Base-by-base conservation (phyloP, 1,284 basidiomycete genomes). In the Apiotrichum mycotoxinovorans region DNA sequence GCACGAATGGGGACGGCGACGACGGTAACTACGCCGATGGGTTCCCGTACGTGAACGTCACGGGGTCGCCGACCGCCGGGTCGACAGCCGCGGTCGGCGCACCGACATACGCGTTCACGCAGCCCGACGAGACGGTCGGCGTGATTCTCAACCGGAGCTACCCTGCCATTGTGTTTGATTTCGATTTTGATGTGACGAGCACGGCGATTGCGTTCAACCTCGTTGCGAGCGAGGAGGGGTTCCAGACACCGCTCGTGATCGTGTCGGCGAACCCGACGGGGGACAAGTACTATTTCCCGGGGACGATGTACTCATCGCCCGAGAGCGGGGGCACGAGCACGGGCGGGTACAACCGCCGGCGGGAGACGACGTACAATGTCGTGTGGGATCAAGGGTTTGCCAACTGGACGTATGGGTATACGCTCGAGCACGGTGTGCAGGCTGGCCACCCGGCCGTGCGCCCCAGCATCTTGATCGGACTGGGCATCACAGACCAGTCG, bases 361-460 rank as follows among this genome's bases (percentile, higher is more conserved):
- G 43, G 54, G 78, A 81, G 54, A 80, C 80, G 4, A 81, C 77
- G 48, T 84, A 88, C 74, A 79, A 86, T 22, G 51, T 67, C 0
- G 53, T 83, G 18, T 70, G 66, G 65, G 65, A 76, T 18, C 69
- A 80, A 55, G 88, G 88, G 0, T 76, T 80, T 43, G 87, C 83
- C 0, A 81, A 74, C 54, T 86, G 84, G 81, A 82, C 79, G 0
- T 81, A 62, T 17, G 60, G 54, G 11, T 41, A 51, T 35, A 38
- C 51, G 41, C n/a, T n/a, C 3, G 42, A 51, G n/a, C 35, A 44
- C 26, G n/a, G 25, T 2, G 26, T 42, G 8, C 23, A n/a, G 18
- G 40, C 27, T 12, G 37, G 23, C n/a, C 18, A 22, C 4, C 12
- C 43, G 5, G 15, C 52, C 17, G 44, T 55, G 20, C 17, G 15